Evolutionary conservation across 2,329 filamentous ascomycete species (phyloP).

Genomic region (Paraphaeosphaeria sporulosa): DNA sequence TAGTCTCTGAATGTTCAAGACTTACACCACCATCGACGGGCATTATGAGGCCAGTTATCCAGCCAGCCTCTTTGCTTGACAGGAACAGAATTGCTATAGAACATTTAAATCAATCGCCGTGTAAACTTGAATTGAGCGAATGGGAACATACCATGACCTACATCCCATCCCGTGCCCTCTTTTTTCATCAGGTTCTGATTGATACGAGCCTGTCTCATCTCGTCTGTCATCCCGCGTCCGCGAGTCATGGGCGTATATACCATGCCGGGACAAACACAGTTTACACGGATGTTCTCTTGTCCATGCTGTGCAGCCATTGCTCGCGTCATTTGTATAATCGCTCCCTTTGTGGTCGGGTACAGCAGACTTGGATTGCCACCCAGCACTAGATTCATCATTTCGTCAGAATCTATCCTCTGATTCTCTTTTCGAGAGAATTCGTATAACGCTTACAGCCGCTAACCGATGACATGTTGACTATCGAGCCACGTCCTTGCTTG

Average conservation of each 20-base stretch:
- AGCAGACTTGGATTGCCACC: constrained; percentile 75
- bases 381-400: constrained; percentile 54
- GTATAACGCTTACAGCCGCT: constrained; percentile 62
- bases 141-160: constrained; percentile 18
- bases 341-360: constrained; percentile 78
- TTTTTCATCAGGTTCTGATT: constrained; percentile 35
- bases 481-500: constrained; percentile 67
- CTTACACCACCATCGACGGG: constrained; percentile 32
- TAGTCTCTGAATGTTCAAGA: background rate
- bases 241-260: constrained; percentile 40
- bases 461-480: constrained; percentile 83
- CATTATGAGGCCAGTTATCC: constrained; percentile 32
- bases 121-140: background rate
- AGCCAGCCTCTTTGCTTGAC: constrained; percentile 23
- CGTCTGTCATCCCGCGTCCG: constrained; percentile 35
- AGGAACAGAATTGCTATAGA: constrained; percentile 1
- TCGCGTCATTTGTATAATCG: constrained; percentile 77
- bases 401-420: background rate
- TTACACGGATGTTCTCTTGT: constrained; percentile 73
- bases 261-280: constrained; percentile 74
- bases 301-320: constrained; percentile 76
- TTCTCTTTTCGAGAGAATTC: background rate
- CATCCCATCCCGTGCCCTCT: constrained; percentile 28
- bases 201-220: constrained; percentile 32
- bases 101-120: background rate